A percentile compares a stretch with the other conserved stretches of the same genome.
These are phyloP conservation scores for Coemansia sp. DNA, from an alignment of 192 early-diverging fungal species.

Conservation along the genomic window DNA sequence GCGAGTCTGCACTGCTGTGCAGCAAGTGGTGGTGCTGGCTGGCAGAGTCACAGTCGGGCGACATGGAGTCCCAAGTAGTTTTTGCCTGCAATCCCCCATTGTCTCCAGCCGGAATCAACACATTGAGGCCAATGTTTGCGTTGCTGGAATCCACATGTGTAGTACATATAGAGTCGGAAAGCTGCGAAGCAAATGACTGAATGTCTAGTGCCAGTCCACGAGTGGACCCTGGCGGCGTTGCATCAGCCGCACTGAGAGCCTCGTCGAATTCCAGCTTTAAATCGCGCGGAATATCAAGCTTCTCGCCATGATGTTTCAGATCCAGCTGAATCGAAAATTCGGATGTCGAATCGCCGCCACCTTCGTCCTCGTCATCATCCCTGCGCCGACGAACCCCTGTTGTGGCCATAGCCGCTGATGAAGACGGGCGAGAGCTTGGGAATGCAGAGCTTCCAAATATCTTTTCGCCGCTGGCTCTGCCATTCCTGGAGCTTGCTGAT, in stretches of 20 bases:
- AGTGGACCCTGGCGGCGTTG: conserved; percentile 26
- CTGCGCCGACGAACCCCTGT: conserved; percentile 2
- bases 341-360: conserved; percentile 12
- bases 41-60: conserved; percentile 25
- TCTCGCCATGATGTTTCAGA: conserved; percentile 24
- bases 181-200: conserved; percentile 3
- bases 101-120: conserved; percentile 28
- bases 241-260: conserved; percentile 30
- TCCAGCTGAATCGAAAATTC: conserved; percentile 48
- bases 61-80: conserved; percentile 38
- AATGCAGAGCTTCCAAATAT: conserved; percentile 2
- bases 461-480: background rate
- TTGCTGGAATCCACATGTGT: conserved; percentile 11
- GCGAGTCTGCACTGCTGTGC: conserved; percentile 26
- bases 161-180: conserved; percentile 13
- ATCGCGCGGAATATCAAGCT: conserved; percentile 42
- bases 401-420: background rate
- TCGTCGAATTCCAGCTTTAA: conserved; percentile 52
- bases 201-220: conserved; percentile 20
- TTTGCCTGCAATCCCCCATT: conserved; percentile 5
- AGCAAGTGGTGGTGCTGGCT: conserved; percentile 4
- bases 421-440: background rate
- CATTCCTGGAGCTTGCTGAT: background rate
- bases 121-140: conserved; percentile 24
- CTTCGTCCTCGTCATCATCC: conserved; percentile 18